Conservation (phyloP, 768 basidiomycete genomes). For the Candolleomyces efflorescens region DNA sequence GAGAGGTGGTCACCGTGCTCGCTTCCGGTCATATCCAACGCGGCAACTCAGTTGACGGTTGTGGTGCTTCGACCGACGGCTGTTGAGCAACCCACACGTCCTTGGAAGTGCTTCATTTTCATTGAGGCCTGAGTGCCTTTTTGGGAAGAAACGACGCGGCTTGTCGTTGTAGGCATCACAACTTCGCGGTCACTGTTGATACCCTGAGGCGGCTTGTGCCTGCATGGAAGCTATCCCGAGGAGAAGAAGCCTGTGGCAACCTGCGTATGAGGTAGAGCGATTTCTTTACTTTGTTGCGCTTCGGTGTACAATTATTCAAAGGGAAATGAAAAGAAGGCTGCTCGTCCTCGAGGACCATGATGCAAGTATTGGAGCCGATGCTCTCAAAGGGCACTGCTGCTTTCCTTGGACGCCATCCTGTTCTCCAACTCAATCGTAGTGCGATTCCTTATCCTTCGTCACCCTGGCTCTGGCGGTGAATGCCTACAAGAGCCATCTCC, state of each 20-base stretch:
- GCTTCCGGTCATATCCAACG: constrained; percentile 42
- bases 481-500: constrained; percentile 2
- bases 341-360: background rate
- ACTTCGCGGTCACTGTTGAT: background rate
- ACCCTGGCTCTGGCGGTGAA: constrained; percentile 5
- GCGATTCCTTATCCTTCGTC: background rate
- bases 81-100: background rate
- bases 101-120: background rate
- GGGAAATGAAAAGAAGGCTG: background rate
- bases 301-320: background rate
- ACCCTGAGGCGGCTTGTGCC: background rate
- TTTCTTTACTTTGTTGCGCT: background rate
- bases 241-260: constrained; percentile 15
- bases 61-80: constrained; percentile 9
- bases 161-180: background rate
- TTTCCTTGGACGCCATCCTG: background rate
- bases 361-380: background rate
- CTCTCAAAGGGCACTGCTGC: background rate
- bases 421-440: background rate
- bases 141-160: background rate
- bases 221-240: background rate
- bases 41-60: constrained; percentile 23
- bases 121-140: background rate
- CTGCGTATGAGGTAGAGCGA: constrained; percentile 21
- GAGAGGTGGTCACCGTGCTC: constrained; percentile 23